Base-by-base conservation (phyloP, 1,284 basidiomycete genomes). In the Cryptococcus deneoformans region DNA sequence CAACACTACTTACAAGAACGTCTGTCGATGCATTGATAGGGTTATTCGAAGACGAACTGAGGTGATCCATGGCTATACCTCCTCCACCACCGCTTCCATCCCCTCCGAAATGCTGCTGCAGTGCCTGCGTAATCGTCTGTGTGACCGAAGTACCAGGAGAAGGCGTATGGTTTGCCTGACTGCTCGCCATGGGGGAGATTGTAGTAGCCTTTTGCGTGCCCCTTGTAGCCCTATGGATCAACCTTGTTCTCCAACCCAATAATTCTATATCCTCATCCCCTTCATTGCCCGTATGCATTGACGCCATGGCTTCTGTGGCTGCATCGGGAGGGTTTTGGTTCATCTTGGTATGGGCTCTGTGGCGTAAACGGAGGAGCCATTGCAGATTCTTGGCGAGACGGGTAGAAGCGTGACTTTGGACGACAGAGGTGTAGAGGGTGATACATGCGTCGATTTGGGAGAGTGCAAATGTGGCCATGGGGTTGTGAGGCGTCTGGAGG, bases 241-340 rank as follows among this genome's bases (percentile, higher is more conserved):
- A 58, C 11, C 67, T 43, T 4, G 69, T 70, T 4, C 58, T 58
- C 63, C 65, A 67, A 6, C 69, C 67, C 8, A 70, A 58, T 8
- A 70, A 52, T 46, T 64, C 64, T 9, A 50, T 40, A 49, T 66
- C 62, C 29, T 65, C 66, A 29, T 56, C 57, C n/a, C 3, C 14
- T 24, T 24, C 43, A 7, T n/a, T 44, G 12, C 40, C 35, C 29
- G 29, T 29, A 29, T 29, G 29, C 29, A 29, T 29, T 29, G 29
- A 29, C 29, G 29, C 29, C 29, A 29, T 29, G 29, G 29, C 29
- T 29, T 29, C 29, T 5, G 29, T 5, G 3, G 29, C 29, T 11
- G 14, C 40, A 8, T 43, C 37, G 14, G 43, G 8, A 11, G n/a
- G 24, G 43, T n/a, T 44, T 12, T 56, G 45, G 24, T 44, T 16